Conservation (phyloP, 2,329 filamentous ascomycete genomes). For the Fusarium musae region DNA sequence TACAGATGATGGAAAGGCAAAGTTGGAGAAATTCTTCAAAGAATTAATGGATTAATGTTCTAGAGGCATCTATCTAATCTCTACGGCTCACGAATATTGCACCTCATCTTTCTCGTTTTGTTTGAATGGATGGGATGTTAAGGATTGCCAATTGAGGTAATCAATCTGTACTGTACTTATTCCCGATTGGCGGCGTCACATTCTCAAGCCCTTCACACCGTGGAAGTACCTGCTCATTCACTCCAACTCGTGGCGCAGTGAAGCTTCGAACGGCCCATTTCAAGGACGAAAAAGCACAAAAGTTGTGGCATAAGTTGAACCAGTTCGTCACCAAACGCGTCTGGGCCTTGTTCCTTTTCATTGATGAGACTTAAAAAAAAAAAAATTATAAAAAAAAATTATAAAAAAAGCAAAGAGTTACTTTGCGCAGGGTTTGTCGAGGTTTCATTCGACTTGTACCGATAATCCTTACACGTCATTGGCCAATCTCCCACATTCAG, state of each 20-base stretch:
- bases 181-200: not conserved
- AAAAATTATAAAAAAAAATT: too few species aligned
- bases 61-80: too few species aligned
- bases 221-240: not conserved
- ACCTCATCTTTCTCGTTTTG: too few species aligned
- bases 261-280: too few species aligned
- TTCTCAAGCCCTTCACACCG: not conserved
- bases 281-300: not conserved
- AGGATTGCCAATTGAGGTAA: not conserved
- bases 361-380: too few species aligned
- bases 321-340: not conserved
- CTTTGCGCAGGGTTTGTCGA: not conserved
- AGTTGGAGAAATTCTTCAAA: too few species aligned
- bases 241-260: not conserved
- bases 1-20: fast-evolving
- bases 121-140: too few species aligned
- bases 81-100: too few species aligned
- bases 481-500: not conserved
- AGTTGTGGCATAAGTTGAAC: not conserved
- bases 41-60: not conserved
- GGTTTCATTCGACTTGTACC: not conserved
- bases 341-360: not conserved
- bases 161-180: not conserved
- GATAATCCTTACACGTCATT: not conserved
- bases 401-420: not conserved